Percentiles rank a stretch among this genome's conserved stretches.
Evolutionary conservation across 306 rosid genomes (phyloP).

Genomic region (Vigna unguiculata): DNA sequence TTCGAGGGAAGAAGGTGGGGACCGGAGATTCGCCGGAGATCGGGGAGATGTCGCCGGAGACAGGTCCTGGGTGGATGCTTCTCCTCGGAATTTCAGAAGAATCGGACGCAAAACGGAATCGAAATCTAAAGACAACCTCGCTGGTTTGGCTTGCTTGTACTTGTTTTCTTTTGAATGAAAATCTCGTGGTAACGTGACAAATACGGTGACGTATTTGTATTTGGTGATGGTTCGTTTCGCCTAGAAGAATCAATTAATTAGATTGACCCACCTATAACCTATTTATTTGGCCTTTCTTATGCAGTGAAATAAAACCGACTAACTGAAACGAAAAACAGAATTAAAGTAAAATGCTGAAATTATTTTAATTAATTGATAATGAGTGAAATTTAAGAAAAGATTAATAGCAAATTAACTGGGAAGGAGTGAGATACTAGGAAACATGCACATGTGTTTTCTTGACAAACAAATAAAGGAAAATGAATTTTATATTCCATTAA

Average conservation of each 20-base stretch:
- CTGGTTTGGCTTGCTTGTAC: slow-evolving; percentile 12
- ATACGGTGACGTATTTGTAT: slow-evolving; percentile 47
- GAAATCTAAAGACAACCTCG: slow-evolving; percentile 32
- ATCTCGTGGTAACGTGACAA: slow-evolving; percentile 37
- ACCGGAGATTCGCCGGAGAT: slow-evolving; percentile 32
- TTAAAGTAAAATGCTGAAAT: too few species aligned
- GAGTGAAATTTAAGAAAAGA: too few species aligned
- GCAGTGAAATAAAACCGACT: too few species aligned
- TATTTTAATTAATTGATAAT: too few species aligned
- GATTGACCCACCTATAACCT: too few species aligned
- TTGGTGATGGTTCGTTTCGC: background rate
- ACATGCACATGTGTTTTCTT: too few species aligned
- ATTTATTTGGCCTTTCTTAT: too few species aligned
- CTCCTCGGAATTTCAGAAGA: slow-evolving; percentile 32
- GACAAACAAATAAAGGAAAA: too few species aligned
- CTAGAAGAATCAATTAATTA: background rate
- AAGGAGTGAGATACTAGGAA: too few species aligned
- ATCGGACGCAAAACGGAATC: slow-evolving; percentile 8
- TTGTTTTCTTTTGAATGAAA: slow-evolving; percentile 25
- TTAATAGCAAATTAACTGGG: too few species aligned
- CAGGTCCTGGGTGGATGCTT: slow-evolving; percentile 29
- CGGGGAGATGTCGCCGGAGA: slow-evolving; percentile 28
- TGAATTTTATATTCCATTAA: too few species aligned
- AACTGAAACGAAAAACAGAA: too few species aligned
- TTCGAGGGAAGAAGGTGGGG: slow-evolving; percentile 11